Conservation (phyloP, 805 yeast species). For the Ogataea minuta region DNA sequence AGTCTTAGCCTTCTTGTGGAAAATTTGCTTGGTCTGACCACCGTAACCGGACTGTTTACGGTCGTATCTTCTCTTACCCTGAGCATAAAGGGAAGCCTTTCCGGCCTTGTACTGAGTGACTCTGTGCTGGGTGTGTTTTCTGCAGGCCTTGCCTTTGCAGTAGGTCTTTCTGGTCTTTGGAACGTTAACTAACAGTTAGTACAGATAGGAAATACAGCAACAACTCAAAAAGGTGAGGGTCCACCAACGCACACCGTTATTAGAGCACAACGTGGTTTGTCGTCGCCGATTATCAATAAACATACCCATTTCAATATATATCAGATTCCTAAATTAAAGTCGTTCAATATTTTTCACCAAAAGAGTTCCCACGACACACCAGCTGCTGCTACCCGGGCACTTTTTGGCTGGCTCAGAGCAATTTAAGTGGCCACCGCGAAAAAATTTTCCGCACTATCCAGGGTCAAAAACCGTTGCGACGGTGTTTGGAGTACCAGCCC, state of each 20-base stretch:
- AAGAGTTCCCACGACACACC: conserved; percentile 6
- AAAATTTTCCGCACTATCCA: background rate
- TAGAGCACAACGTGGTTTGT: background rate
- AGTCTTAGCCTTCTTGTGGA: conserved; percentile 99
- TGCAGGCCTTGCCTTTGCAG: conserved; percentile 99
- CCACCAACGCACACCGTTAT: background rate
- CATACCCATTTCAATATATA: conserved; percentile 24
- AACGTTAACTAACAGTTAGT: conserved; percentile 78
- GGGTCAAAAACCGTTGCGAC: background rate
- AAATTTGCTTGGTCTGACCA: conserved; percentile 99
- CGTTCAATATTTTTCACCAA: conserved; percentile 8
- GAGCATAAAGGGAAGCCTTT: conserved; percentile 98
- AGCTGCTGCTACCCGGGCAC: conserved; percentile 1
- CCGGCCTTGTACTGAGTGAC: conserved; percentile 99
- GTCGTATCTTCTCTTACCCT: conserved; percentile 99
- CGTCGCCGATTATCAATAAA: conserved; percentile 2
- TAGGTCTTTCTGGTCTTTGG: conserved; percentile 99
- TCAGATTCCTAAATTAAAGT: conserved; percentile 10
- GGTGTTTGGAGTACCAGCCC: conserved; percentile 5
- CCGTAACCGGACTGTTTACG: conserved; percentile 99
- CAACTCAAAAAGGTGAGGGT: background rate
- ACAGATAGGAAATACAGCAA: background rate
- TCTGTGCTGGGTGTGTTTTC: conserved; percentile 99
- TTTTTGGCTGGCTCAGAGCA: background rate
- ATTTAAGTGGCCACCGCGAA: background rate